A percentile compares a stretch with the other conserved stretches of the same genome.
Evolutionary conservation across 2,329 filamentous ascomycete genomes (phyloP).

Genomic region (Furcasterigmium furcatum): DNA sequence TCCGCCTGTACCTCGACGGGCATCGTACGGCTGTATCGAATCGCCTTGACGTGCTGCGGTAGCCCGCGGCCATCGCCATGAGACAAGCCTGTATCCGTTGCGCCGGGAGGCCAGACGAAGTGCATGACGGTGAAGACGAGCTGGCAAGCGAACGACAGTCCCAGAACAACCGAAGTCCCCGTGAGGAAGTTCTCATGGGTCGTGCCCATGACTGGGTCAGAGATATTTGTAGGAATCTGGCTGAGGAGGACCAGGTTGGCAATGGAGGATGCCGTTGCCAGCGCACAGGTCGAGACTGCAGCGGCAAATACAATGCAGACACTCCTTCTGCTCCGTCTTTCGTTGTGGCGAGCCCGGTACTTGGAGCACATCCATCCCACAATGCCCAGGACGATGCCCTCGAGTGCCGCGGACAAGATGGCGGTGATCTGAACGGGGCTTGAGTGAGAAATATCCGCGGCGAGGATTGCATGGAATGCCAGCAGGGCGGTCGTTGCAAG

Average conservation of each 20-base stretch:
- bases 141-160: slow-evolving; percentile 42
- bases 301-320: slow-evolving; percentile 31
- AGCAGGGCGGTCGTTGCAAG: slow-evolving; percentile 34
- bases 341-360: slow-evolving; percentile 19
- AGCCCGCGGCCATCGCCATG: slow-evolving; percentile 24
- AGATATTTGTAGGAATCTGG: slow-evolving; percentile 22
- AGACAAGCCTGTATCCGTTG: neutral
- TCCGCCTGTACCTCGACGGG: slow-evolving; percentile 22
- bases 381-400: slow-evolving; percentile 30
- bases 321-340: slow-evolving; percentile 14
- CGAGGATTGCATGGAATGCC: slow-evolving; percentile 36
- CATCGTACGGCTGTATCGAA: slow-evolving; percentile 47
- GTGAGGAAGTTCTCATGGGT: slow-evolving; percentile 33
- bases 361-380: slow-evolving; percentile 26
- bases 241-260: slow-evolving; percentile 37
- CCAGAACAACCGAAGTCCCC: slow-evolving; percentile 41
- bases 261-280: slow-evolving; percentile 42
- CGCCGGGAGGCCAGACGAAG: slow-evolving; percentile 32
- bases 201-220: slow-evolving; percentile 26
- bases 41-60: slow-evolving; percentile 43
- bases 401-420: slow-evolving; percentile 31
- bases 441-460: slow-evolving; percentile 23
- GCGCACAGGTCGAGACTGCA: slow-evolving; percentile 35
- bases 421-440: slow-evolving; percentile 29
- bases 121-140: slow-evolving; percentile 44